Evolutionary conservation across 352 stramenopile species (phyloP).

Genomic region (Phytophthora niederhauseri): DNA sequence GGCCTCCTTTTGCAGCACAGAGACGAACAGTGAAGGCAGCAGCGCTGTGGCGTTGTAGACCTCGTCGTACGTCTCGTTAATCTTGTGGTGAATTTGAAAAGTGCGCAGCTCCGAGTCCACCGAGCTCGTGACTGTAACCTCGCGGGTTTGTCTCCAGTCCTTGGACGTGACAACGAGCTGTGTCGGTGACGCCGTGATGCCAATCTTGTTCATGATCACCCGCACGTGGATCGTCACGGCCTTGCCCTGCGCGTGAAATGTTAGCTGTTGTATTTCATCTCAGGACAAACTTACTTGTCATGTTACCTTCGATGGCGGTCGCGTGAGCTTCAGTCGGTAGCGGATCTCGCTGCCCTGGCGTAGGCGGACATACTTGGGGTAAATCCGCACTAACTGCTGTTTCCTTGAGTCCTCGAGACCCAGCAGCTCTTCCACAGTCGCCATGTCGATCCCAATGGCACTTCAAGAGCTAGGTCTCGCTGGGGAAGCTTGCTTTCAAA

Average conservation of each 20-base stretch:
- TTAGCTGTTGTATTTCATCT: background rate
- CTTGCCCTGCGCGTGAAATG: conserved; percentile 37
- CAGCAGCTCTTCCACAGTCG: conserved; percentile 22
- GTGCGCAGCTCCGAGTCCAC: conserved; percentile 59
- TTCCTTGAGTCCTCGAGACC: conserved; percentile 36
- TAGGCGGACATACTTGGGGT: conserved; percentile 63
- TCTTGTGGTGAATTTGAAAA: conserved; percentile 80
- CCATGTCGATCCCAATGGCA: conserved; percentile 5
- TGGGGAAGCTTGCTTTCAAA: background rate
- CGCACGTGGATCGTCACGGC: conserved; percentile 65
- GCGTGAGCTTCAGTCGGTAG: conserved; percentile 61
- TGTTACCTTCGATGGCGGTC: conserved; percentile 54
- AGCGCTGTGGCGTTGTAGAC: conserved; percentile 49
- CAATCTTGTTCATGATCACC: conserved; percentile 69
- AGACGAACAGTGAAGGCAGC: conserved; percentile 71
- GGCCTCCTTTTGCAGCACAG: conserved; percentile 70
- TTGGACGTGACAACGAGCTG: conserved; percentile 61
- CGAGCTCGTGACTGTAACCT: conserved; percentile 50
- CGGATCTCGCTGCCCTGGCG: conserved; percentile 67
- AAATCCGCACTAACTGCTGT: conserved; percentile 56
- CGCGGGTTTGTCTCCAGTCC: conserved; percentile 55
- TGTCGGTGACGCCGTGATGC: conserved; percentile 49
- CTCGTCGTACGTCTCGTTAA: conserved; percentile 58
- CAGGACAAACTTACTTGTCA: background rate
- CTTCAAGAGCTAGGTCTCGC: background rate